Evolutionary conservation across 2,329 filamentous ascomycete genomes (phyloP).

Genomic region (Lasiodiplodia sp.): DNA sequence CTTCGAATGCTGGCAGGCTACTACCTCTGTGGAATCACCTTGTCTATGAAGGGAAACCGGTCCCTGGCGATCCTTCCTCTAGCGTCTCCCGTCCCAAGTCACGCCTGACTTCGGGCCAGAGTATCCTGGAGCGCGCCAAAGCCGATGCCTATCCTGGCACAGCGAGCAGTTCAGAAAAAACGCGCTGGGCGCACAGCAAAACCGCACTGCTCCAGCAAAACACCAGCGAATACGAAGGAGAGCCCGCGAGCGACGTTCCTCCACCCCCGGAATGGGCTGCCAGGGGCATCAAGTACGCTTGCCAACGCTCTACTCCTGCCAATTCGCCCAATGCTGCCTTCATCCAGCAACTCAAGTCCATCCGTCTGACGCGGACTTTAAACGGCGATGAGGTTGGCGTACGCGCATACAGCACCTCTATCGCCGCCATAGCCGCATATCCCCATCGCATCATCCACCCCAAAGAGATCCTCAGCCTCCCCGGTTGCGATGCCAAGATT

Average conservation of each 20-base stretch:
- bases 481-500: constrained; percentile 83
- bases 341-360: constrained; percentile 74
- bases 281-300: constrained; percentile 74
- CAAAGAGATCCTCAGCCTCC: constrained; percentile 61
- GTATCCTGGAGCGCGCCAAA: constrained; percentile 63
- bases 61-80: constrained; percentile 44
- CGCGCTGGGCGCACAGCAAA: constrained; percentile 30
- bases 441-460: constrained; percentile 63
- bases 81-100: constrained; percentile 20
- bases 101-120: constrained; percentile 20
- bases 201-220: constrained; percentile 68
- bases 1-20: constrained; percentile 49
- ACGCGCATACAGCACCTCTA: constrained; percentile 85
- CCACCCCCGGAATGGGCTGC: constrained; percentile 73
- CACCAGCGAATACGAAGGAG: constrained; percentile 78
- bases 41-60: constrained; percentile 59
- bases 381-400: constrained; percentile 80
- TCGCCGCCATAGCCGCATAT: constrained; percentile 84
- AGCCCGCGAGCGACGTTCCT: constrained; percentile 60
- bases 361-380: constrained; percentile 74
- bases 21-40: constrained; percentile 58
- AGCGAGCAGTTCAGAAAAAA: constrained; percentile 10
- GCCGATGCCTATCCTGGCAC: constrained; percentile 49
- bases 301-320: constrained; percentile 76
- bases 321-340: constrained; percentile 78